A percentile compares a stretch with the other conserved stretches of the same genome.
Evolutionary conservation across 495 filamentous ascomycete genomes (phyloP).

Genomic region (Lichenothelia convexa): DNA sequence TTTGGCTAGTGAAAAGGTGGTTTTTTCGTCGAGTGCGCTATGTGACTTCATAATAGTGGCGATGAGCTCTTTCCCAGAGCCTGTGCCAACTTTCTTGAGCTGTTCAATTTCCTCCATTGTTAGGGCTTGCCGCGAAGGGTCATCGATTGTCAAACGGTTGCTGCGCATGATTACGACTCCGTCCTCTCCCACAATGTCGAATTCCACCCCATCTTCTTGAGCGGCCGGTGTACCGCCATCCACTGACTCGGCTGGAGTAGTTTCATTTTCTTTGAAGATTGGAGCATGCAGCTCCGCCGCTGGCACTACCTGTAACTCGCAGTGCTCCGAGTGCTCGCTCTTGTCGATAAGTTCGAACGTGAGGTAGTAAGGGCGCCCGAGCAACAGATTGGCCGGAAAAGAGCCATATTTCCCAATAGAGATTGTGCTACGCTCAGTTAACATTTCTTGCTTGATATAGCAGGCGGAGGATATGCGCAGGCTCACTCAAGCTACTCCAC

Average conservation of each 20-base stretch:
- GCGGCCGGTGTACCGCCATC: slow-evolving; percentile 23
- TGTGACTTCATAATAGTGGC: slow-evolving; percentile 73
- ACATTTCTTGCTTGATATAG: slow-evolving; percentile 9
- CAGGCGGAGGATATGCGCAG: slow-evolving; percentile 5
- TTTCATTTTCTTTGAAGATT: slow-evolving; percentile 36
- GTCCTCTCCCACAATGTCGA: slow-evolving; percentile 28
- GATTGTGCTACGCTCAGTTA: slow-evolving; percentile 39
- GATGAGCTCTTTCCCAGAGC: slow-evolving; percentile 74
- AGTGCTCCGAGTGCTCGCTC: slow-evolving; percentile 31
- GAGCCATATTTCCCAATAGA: slow-evolving; percentile 77
- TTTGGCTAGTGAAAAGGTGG: slow-evolving; percentile 78
- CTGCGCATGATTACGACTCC: slow-evolving; percentile 52
- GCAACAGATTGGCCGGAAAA: slow-evolving; percentile 68
- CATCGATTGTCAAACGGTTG: slow-evolving; percentile 63
- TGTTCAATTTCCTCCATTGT: slow-evolving; percentile 79
- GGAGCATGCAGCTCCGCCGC: slow-evolving; percentile 70
- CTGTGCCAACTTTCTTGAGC: slow-evolving; percentile 59
- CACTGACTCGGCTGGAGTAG: slow-evolving; percentile 30
- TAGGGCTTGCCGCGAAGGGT: slow-evolving; percentile 61
- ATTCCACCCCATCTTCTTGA: slow-evolving; percentile 27
- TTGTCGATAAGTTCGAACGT: slow-evolving; percentile 77
- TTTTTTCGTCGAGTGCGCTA: slow-evolving; percentile 78
- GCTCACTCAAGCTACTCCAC: slow-evolving; percentile 25
- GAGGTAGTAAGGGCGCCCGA: slow-evolving; percentile 74
- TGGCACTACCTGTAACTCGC: slow-evolving; percentile 59